These are phyloP conservation scores for Sclerotinia trifoliorum DNA, from an alignment of 2,329 filamentous ascomycete genomes.

Conservation along the genomic window DNA sequence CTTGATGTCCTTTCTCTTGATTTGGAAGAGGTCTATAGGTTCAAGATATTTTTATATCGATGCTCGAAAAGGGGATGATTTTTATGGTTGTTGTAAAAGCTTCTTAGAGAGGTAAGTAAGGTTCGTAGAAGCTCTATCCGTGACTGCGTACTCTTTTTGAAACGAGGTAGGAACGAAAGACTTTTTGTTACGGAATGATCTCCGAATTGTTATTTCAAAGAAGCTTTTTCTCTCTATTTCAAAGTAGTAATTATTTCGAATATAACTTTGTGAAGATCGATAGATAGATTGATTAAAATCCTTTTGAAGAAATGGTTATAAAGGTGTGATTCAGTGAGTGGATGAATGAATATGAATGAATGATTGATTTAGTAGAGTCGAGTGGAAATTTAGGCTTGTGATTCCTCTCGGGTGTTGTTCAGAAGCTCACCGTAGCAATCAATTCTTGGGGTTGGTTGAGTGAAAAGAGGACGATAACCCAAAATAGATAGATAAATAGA, in stretches of 20 bases:
- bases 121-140: background rate
- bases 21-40: background rate
- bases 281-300: background rate
- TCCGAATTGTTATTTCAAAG: conserved; percentile 1
- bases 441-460: background rate
- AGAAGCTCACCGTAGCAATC: background rate
- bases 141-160: conserved; percentile 7
- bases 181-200: conserved; percentile 4
- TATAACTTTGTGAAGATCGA: background rate
- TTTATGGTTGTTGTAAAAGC: background rate
- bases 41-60: background rate
- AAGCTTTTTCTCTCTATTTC: background rate
- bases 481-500: background rate
- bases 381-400: background rate
- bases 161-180: conserved; percentile 10
- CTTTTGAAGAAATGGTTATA: background rate
- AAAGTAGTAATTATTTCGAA: background rate
- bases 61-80: background rate
- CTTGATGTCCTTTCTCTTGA: background rate
- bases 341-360: background rate
- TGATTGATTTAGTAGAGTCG: background rate
- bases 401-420: conserved; percentile 10
- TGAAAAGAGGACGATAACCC: background rate
- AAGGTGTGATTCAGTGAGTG: background rate
- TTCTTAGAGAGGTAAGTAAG: background rate